A percentile compares a stretch with the other conserved stretches of the same genome.
Evolutionary conservation across 2,329 filamentous ascomycete genomes (phyloP).

Genomic region (Trichoderma sp.): DNA sequence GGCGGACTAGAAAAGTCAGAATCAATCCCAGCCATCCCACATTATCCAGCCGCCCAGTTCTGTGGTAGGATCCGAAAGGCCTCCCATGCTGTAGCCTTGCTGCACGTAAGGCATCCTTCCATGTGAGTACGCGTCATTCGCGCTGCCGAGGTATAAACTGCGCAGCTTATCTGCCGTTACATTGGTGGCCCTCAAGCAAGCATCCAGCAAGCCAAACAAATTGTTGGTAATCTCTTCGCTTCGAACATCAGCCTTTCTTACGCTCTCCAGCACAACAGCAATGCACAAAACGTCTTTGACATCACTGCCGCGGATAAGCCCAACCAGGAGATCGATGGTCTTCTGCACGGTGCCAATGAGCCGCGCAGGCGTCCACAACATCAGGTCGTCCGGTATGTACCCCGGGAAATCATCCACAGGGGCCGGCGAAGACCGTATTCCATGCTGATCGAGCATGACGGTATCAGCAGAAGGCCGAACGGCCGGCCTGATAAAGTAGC

Average conservation of each 20-base stretch:
- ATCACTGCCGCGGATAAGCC: constrained; percentile 48
- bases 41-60: constrained; percentile 39
- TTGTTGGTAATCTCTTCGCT: constrained; percentile 42
- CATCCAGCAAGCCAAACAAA: constrained; percentile 44
- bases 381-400: constrained; percentile 36
- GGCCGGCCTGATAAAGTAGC: constrained; percentile 50
- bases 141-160: constrained; percentile 13
- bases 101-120: constrained; percentile 33
- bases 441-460: constrained; percentile 31
- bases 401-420: constrained; percentile 36
- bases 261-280: constrained; percentile 47
- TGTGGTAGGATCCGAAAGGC: constrained; percentile 29
- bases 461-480: constrained; percentile 32
- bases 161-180: constrained; percentile 40
- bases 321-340: constrained; percentile 45
- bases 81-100: constrained; percentile 29
- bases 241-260: constrained; percentile 42
- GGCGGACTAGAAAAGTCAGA: background rate
- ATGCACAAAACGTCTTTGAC: constrained; percentile 51
- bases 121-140: constrained; percentile 31
- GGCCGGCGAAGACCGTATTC: constrained; percentile 36
- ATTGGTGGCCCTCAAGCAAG: constrained; percentile 45
- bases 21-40: constrained; percentile 41
- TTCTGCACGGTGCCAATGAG: constrained; percentile 47
- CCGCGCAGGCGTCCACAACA: constrained; percentile 43